Evolutionary conservation across 2,329 filamentous ascomycete species (phyloP).

Genomic region (Beauveria australis): DNA sequence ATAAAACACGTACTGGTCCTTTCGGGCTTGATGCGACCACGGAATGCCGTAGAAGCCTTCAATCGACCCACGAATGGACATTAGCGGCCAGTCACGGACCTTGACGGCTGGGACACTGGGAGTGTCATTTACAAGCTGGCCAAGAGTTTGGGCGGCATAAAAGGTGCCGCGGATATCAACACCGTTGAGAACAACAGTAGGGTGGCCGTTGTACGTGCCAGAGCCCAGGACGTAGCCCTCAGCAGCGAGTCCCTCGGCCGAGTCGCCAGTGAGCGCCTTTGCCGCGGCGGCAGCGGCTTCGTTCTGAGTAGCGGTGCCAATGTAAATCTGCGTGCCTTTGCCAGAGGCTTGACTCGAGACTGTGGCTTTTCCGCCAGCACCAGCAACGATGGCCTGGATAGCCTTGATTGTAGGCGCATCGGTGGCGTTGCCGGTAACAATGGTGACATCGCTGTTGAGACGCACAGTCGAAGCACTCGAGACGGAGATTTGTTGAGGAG

Average conservation of each 20-base stretch:
- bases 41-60: conserved; percentile 16
- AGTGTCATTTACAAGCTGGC: conserved; percentile 9
- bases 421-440: conserved; percentile 12
- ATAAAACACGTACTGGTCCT: conserved; percentile 14
- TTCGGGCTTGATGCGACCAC: conserved; percentile 14
- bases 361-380: conserved; percentile 10
- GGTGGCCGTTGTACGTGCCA: conserved; percentile 8
- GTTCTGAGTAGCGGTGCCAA: conserved; percentile 11
- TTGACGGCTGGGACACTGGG: conserved; percentile 8
- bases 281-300: conserved; percentile 9
- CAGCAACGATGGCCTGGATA: conserved; percentile 6
- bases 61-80: conserved; percentile 14
- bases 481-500: conserved; percentile 12
- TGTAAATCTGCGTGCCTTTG: conserved; percentile 8
- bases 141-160: conserved; percentile 13
- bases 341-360: neutral
- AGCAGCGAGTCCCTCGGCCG: conserved; percentile 3
- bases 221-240: conserved; percentile 12
- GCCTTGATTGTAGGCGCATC: conserved; percentile 10
- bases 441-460: conserved; percentile 9
- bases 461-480: neutral
- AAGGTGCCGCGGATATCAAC: conserved; percentile 13
- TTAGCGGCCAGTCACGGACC: conserved; percentile 15
- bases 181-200: conserved; percentile 12
- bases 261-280: conserved; percentile 10